Evolutionary conservation across 2,329 filamentous ascomycete species (phyloP).

Genomic region (Ophiocordyceps camponoti-floridani): DNA sequence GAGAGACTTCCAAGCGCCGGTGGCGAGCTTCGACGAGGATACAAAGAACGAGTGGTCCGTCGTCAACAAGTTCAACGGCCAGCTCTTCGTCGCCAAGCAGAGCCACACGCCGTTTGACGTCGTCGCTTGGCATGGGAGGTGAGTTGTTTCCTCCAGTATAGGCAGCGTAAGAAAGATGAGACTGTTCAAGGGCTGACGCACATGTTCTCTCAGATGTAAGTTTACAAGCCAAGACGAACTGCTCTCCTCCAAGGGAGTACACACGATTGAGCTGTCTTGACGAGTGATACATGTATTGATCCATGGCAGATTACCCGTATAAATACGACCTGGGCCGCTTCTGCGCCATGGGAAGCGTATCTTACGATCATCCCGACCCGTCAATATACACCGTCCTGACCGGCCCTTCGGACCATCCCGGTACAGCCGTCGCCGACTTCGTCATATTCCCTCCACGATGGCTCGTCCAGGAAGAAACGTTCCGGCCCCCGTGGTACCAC

Average conservation of each 20-base stretch:
- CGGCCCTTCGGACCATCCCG: slow-evolving; percentile 37
- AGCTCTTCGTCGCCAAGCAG: slow-evolving; percentile 46
- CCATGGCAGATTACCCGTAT: slow-evolving; percentile 41
- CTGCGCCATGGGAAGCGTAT: slow-evolving; percentile 54
- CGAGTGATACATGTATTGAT: too few species aligned
- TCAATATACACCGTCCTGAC: slow-evolving; percentile 61
- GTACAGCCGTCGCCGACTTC: slow-evolving; percentile 53
- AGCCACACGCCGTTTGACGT: slow-evolving; percentile 62
- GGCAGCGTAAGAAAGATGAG: too few species aligned
- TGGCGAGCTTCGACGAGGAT: slow-evolving; percentile 45
- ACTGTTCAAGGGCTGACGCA: background rate
- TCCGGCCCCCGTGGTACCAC: slow-evolving; percentile 58
- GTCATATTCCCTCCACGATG: slow-evolving; percentile 58
- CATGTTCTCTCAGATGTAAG: background rate
- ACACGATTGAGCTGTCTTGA: too few species aligned
- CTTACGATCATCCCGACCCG: slow-evolving; percentile 63
- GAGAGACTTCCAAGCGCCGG: slow-evolving; percentile 57
- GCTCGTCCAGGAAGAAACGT: slow-evolving; percentile 53
- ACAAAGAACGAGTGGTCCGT: slow-evolving; percentile 16
- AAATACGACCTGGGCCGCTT: slow-evolving; percentile 71
- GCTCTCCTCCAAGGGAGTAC: too few species aligned
- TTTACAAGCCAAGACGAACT: background rate
- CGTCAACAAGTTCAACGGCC: slow-evolving; percentile 45
- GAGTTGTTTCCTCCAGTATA: background rate
- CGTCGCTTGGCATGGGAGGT: slow-evolving; percentile 67